Percentiles rank a stretch among this genome's conserved stretches.
Evolutionary conservation across 306 rosid species (phyloP).

Genomic region (Vigna hirtella): DNA sequence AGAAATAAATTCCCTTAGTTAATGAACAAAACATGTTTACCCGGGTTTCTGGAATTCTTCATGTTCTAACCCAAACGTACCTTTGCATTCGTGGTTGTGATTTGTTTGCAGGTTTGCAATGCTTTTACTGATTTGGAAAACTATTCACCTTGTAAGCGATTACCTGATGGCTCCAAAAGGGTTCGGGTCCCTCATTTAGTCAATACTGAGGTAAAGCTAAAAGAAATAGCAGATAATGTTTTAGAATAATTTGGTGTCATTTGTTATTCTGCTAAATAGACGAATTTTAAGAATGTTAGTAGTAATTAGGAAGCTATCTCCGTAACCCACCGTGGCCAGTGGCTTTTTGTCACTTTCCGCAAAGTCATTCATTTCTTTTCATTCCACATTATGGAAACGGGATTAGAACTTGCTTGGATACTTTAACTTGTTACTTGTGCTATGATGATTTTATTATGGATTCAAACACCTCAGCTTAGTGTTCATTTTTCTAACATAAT

Average conservation of each 20-base stretch:
- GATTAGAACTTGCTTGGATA: slow-evolving; percentile 25
- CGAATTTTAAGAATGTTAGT: not conserved
- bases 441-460: not conserved
- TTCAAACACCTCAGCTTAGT: not conserved
- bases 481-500: not conserved
- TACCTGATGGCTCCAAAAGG: slow-evolving; percentile 95
- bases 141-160: slow-evolving; percentile 70
- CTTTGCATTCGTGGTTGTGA: slow-evolving; percentile 33
- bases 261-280: not conserved
- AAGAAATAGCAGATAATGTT: slow-evolving; percentile 4
- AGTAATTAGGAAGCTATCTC: not conserved
- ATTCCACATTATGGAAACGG: not conserved
- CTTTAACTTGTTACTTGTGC: not conserved
- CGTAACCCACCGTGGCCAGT: not conserved
- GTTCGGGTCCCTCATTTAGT: slow-evolving; percentile 70
- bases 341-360: not conserved
- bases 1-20: not conserved
- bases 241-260: not conserved
- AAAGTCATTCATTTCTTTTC: not conserved
- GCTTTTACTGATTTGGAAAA: slow-evolving; percentile 51
- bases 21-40: not conserved
- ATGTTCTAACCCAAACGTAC: slow-evolving; percentile 8
- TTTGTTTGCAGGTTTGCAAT: slow-evolving; percentile 62
- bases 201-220: slow-evolving; percentile 56
- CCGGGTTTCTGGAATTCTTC: not conserved